Evolutionary conservation across 345 rosid species (phyloP).

Genomic region (Eucalyptus leucophloia): DNA sequence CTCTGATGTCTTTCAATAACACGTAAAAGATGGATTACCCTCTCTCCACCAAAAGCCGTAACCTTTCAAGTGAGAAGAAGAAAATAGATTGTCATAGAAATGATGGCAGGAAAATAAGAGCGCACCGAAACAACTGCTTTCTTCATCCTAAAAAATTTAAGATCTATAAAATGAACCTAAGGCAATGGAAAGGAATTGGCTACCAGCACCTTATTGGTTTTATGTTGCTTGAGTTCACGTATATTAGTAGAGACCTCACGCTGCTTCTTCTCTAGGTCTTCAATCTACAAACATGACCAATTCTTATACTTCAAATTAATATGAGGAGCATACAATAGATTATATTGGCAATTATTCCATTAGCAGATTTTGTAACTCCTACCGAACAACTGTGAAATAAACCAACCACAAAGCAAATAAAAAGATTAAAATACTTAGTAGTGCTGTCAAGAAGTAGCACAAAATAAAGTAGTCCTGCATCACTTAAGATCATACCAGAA

Average conservation of each 20-base stretch:
- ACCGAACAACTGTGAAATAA: not conserved
- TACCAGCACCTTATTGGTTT: constrained; percentile 61
- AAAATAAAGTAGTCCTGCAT: not conserved
- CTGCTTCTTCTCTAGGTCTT: constrained; percentile 31
- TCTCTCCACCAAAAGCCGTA: constrained; percentile 94
- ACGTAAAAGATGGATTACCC: constrained; percentile 62
- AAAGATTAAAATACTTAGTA: not conserved
- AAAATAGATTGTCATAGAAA: not conserved
- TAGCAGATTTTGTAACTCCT: not conserved
- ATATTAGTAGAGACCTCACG: constrained; percentile 19
- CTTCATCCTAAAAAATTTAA: not conserved
- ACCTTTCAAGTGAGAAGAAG: constrained; percentile 25
- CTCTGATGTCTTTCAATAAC: constrained; percentile 56
- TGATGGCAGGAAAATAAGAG: not conserved
- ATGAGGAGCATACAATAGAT: not conserved
- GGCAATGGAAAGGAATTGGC: not conserved
- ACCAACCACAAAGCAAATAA: not conserved
- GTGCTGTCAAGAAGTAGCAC: not conserved
- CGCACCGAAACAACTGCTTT: not conserved
- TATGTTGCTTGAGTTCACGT: constrained; percentile 35
- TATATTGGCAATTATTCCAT: not conserved
- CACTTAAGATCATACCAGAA: not conserved
- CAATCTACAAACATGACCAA: constrained; percentile 32
- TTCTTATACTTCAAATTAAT: not conserved
- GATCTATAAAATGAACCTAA: not conserved